Evolutionary conservation across 139 green algal species (phyloP).

Genomic region (Prasinococcaceae sp.): DNA sequence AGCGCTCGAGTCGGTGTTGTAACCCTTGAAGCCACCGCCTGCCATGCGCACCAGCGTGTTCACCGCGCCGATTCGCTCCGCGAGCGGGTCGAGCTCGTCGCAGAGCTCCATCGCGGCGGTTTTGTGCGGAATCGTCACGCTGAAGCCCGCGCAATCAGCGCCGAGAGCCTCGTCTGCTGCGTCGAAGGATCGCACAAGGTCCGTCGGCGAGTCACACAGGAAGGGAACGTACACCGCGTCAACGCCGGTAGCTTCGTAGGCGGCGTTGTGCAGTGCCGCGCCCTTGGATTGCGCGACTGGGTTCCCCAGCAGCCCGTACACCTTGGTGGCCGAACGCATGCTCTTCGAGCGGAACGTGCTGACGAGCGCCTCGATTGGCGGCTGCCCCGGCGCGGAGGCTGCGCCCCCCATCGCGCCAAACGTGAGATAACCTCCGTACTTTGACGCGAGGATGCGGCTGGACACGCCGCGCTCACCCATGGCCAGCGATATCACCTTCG

Average conservation of each 20-base stretch:
- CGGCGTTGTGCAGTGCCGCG: conserved; percentile 32
- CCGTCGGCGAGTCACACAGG: conserved; percentile 71
- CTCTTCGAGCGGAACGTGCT: conserved; percentile 38
- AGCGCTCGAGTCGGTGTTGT: conserved; percentile 89
- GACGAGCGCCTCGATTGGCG: conserved; percentile 31
- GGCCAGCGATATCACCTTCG: conserved; percentile 55
- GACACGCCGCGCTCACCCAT: conserved; percentile 82
- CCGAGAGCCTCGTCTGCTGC: no score
- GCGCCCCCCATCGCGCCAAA: conserved; percentile 73
- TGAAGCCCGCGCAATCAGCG: conserved; percentile 46
- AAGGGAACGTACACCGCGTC: conserved; percentile 88
- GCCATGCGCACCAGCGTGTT: conserved; percentile 83
- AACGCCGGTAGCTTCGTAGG: conserved; percentile 30
- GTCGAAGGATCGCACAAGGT: conserved; percentile 67
- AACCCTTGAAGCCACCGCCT: conserved; percentile 52
- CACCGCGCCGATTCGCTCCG: conserved; percentile 65
- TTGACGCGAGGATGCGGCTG: conserved; percentile 74
- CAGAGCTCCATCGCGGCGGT: conserved; percentile 58
- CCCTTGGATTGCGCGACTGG: conserved; percentile 59
- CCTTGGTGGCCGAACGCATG: conserved; percentile 23
- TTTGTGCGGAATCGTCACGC: conserved; percentile 94
- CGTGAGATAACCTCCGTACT: conserved; percentile 85
- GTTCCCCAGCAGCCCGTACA: conserved; percentile 80
- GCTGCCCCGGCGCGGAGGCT: conserved; percentile 57
- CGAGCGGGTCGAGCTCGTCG: conserved; percentile 44